phyloP scores from a whole-genome alignment of 768 basidiomycete genomes.

The Suillus subaureus region DNA sequence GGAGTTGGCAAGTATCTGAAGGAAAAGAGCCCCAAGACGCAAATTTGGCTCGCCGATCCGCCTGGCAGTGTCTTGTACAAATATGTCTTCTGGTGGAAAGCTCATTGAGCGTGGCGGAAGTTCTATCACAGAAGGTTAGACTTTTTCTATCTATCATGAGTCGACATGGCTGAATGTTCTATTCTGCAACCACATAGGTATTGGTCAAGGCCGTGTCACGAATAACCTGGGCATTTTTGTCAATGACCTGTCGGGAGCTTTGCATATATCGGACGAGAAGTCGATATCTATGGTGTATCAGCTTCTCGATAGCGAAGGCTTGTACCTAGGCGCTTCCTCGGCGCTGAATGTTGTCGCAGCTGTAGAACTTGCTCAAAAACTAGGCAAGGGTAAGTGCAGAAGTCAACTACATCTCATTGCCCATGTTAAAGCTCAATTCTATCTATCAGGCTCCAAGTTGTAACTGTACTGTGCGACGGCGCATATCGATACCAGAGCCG shows the following conservation, averaged over 20 bases:
- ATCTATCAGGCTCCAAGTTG: conserved; percentile 67
- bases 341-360: conserved; percentile 96
- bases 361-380: conserved; percentile 78
- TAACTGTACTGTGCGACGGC: conserved; percentile 91
- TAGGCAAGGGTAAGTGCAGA: conserved; percentile 71
- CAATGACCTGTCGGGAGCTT: conserved; percentile 74
- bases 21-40: conserved; percentile 82
- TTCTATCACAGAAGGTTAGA: conserved; percentile 87
- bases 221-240: conserved; percentile 87
- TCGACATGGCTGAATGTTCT: conserved; percentile 7
- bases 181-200: conserved; percentile 55
- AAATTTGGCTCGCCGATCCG: conserved; percentile 95
- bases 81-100: conserved; percentile 77
- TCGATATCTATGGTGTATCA: conserved; percentile 94
- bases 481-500: conserved; percentile 97
- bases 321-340: conserved; percentile 93
- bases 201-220: conserved; percentile 96
- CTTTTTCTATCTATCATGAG: not conserved
- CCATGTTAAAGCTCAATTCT: conserved; percentile 6
- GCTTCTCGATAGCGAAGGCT: conserved; percentile 85
- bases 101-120: conserved; percentile 77
- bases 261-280: conserved; percentile 86
- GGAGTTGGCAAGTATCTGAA: conserved; percentile 84
- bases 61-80: conserved; percentile 92
- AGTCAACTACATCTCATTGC: not conserved